A percentile compares a stretch with the other conserved stretches of the same genome.
These are phyloP conservation scores for Kodamaea sagamina DNA, from an alignment of 805 yeast species.

Conservation along the genomic window DNA sequence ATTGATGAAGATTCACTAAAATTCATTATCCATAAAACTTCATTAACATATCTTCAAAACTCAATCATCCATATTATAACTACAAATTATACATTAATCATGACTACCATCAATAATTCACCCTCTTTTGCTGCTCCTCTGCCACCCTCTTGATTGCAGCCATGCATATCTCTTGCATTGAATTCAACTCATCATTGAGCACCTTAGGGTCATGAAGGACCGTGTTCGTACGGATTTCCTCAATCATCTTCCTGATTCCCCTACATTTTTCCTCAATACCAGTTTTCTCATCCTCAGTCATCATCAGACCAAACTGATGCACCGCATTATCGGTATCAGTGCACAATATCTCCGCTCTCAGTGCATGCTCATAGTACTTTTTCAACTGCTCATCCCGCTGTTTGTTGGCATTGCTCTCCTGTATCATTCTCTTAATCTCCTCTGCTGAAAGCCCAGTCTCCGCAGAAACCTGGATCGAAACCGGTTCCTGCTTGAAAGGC, in stretches of 20 bases:
- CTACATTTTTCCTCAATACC: conserved; percentile 21
- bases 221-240: conserved; percentile 35
- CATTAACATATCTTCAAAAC: too few relatives aligned
- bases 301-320: conserved; percentile 58
- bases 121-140: conserved; percentile 27
- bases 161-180: conserved; percentile 40
- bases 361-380: conserved; percentile 69
- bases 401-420: conserved; percentile 65
- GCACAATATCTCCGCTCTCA: conserved; percentile 73
- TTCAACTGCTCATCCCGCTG: conserved; percentile 60
- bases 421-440: conserved; percentile 63
- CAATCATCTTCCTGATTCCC: conserved; percentile 30
- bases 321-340: conserved; percentile 89
- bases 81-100: background rate
- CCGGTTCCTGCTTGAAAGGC: conserved; percentile 48
- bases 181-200: conserved; percentile 39
- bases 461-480: conserved; percentile 50
- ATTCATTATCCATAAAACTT: too few relatives aligned
- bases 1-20: too few relatives aligned
- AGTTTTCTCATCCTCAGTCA: conserved; percentile 51
- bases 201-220: conserved; percentile 33
- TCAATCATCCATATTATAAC: too few relatives aligned
- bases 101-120: too few relatives aligned
- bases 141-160: conserved; percentile 44
- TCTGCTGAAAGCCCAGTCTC: conserved; percentile 59